Evolutionary conservation across 139 green algal species (phyloP), one percentile per base, ranked within the genome.

Genomic region (Tetradesmus obliquus): DNA sequence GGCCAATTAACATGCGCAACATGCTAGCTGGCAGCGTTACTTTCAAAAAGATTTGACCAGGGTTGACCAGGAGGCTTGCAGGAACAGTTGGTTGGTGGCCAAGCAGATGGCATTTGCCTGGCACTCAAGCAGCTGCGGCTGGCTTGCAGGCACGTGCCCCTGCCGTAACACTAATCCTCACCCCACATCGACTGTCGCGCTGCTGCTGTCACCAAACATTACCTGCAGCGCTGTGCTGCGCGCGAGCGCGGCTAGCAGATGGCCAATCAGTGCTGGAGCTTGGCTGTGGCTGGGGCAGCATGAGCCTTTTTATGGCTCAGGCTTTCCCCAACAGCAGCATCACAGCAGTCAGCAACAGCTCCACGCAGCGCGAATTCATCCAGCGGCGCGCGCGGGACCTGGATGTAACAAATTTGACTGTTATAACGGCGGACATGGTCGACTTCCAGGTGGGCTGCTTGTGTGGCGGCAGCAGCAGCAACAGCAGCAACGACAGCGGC

Each of bases 231-330:
- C 81, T 99, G 32, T 98, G 97, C 92, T 99, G 96, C 92, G 88
- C 97, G 62, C 94, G 97, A 0, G 97, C 97, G 20, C 79, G 96
- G 79, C 93, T 99, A 53, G 32, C 12, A 8, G 94, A 99, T 87
- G 97, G 97, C 0, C 96, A 98, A 91, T 88, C 93, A 0, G 91
- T 99, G 0, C 92, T 99, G 90, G 98, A 99, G 94, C 94, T 99
- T n/a, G 98, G 98, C 1, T 99, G 98, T 92, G 98, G 98, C 6
- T 99, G 98, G 98, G 98, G 98, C 69, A 98, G 95, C 51, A 93
- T 99, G 84, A 96, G 88, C 55, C 94, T 99, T 5, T 99, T 96
- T 92, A 96, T 98, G 84, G 98, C 97, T 1, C 92, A 91, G 2
- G 76, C 86, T 2, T 96, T 92, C 84, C 94, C 93, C 10, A 79